A percentile compares a stretch with the other conserved stretches of the same genome.
These are phyloP conservation scores for Lepiota brunneoincarnata DNA, from an alignment of 768 basidiomycete genomes.

Conservation along the genomic window DNA sequence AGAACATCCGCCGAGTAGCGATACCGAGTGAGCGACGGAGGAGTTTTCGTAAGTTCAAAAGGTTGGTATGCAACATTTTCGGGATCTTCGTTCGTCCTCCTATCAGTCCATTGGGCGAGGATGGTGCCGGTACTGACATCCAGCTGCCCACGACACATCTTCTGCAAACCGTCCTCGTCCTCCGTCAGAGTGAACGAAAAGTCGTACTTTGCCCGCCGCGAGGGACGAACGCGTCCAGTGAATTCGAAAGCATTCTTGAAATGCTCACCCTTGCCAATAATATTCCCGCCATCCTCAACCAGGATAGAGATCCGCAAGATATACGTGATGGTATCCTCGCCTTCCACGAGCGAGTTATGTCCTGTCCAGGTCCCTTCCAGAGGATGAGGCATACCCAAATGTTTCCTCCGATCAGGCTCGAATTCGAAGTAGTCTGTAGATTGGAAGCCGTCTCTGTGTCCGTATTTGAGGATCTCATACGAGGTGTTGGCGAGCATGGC, in stretches of 20 bases:
- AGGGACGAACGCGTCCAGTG: constrained; percentile 17
- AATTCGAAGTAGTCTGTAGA: constrained; percentile 30
- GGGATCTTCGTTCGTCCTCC: constrained; percentile 20
- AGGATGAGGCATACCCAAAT: constrained; percentile 15
- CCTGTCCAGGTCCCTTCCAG: constrained; percentile 34
- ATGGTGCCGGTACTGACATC: constrained; percentile 17
- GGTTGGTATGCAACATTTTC: constrained; percentile 20
- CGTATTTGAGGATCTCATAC: constrained; percentile 26
- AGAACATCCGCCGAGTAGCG: constrained; percentile 24
- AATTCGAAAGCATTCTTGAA: constrained; percentile 29
- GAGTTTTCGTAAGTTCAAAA: constrained; percentile 23
- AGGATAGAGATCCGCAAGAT: constrained; percentile 28
- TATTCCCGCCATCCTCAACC: constrained; percentile 17
- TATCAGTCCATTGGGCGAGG: constrained; percentile 20
- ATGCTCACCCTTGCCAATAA: constrained; percentile 33
- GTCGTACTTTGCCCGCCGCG: constrained; percentile 16
- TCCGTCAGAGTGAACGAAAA: constrained; percentile 25
- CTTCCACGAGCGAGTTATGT: constrained; percentile 23
- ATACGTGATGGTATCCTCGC: constrained; percentile 23
- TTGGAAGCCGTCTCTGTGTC: constrained; percentile 29
- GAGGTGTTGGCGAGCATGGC: constrained; percentile 9
- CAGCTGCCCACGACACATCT: constrained; percentile 22
- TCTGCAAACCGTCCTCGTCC: constrained; percentile 24
- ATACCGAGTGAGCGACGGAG: constrained; percentile 27
- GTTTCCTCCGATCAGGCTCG: constrained; percentile 18